Evolutionary conservation across 441 rosid genomes (phyloP), one percentile per base, ranked within the genome.

Genomic region (Sinapis alba): DNA sequence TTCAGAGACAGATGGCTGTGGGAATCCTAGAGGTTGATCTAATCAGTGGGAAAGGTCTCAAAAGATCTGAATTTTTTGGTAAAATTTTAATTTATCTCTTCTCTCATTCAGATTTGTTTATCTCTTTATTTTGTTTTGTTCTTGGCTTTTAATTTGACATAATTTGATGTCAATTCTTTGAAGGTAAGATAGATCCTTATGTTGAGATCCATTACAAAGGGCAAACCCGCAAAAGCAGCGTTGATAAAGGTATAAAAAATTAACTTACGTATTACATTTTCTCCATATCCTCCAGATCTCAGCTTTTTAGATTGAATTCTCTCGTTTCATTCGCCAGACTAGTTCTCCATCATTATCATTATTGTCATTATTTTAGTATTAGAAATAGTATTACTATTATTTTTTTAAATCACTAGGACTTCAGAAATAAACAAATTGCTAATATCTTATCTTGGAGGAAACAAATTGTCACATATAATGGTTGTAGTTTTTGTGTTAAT

Each of bases 181-280:
- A 18, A 92, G 97, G 93, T 68, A 75, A 82, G 15, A 71, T 86
- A 61, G 98, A 94, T 76, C 93, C 97, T 7, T 94, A 90, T 69
- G 97, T 90, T 68, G 26, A 85, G 76, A 74, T 90, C 15, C 79
- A 87, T 21, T 94, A 87, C 89, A 90, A 81, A 82, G 84, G 77
- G 19, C 96, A 92, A 81, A 89, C 86, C 82, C 88, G 83, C 26
- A 83, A 84, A 78, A 88, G 90, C 83, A 76, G 85, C 34, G 86
- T 89, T 27, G 92, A 87, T 59, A 72, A 78, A 89, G 94, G 97
- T 92, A 38, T 0, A 7, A 12, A 6, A 53, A 62, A 19, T 61
- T 27, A 24, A 38, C 30, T 63, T 30, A 0, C 65, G 30, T 51
- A 23, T 50, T 75, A 30, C 20, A 59, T 41, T 69, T 51, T 68